Percentiles rank a stretch among this genome's conserved stretches.
Conservation (phyloP, 805 yeast genomes). For the Yamadazyma endophytica region DNA sequence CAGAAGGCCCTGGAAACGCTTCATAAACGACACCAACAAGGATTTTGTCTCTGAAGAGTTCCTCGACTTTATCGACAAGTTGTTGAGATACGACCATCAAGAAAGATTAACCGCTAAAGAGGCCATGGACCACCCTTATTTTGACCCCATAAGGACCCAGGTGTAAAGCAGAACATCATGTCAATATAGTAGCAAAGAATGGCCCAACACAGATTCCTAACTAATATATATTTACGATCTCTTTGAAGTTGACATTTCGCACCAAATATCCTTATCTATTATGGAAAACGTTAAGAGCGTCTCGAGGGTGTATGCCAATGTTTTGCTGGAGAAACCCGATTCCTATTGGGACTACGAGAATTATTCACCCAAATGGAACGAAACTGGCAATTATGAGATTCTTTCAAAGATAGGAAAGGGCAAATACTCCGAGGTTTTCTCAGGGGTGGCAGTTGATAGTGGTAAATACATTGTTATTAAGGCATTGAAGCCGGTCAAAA, state of each 20-base stretch:
- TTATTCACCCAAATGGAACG: constrained; percentile 40
- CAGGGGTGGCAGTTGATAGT: constrained; percentile 67
- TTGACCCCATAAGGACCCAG: constrained; percentile 28
- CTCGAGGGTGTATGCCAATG: constrained; percentile 68
- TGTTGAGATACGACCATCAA: constrained; percentile 81
- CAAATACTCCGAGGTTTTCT: constrained; percentile 88
- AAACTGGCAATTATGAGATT: constrained; percentile 60
- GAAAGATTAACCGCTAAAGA: constrained; percentile 84
- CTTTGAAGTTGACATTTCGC: no score
- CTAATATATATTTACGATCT: no score
- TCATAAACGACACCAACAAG: constrained; percentile 52
- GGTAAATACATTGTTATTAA: constrained; percentile 72
- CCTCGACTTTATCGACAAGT: constrained; percentile 66
- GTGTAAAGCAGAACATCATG: no score
- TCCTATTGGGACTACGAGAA: constrained; percentile 87
- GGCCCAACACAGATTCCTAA: neutral
- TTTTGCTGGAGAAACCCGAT: constrained; percentile 61
- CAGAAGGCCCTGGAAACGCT: constrained; percentile 64
- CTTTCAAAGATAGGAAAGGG: constrained; percentile 86
- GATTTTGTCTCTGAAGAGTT: constrained; percentile 50
- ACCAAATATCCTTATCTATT: no score
- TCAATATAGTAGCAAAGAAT: neutral
- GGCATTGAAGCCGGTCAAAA: constrained; percentile 86
- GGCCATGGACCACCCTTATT: constrained; percentile 76
- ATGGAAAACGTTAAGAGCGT: constrained; percentile 1